Percentiles rank a stretch among this genome's conserved stretches.
Evolutionary conservation across 1,139 yeast genomes (phyloP).

Genomic region (Suhomyces kunorum): DNA sequence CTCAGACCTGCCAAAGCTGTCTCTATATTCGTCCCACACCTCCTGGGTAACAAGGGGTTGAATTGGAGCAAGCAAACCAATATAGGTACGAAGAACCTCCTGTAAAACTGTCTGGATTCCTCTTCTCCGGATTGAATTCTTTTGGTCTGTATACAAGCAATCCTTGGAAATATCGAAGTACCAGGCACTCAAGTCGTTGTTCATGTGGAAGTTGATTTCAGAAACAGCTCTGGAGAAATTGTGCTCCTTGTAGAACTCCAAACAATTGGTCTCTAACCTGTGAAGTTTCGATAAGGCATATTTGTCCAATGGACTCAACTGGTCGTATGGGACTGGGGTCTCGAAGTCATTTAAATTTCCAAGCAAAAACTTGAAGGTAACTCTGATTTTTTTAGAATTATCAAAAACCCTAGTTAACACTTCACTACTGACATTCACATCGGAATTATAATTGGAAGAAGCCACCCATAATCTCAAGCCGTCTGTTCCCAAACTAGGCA

Average conservation of each 20-base stretch:
- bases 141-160: constrained; percentile 69
- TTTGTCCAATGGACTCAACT: constrained; percentile 61
- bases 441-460: constrained; percentile 81
- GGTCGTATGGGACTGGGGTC: constrained; percentile 28
- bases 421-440: constrained; percentile 72
- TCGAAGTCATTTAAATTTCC: constrained; percentile 64
- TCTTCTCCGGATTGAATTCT: constrained; percentile 52
- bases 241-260: constrained; percentile 52
- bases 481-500: constrained; percentile 84
- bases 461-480: constrained; percentile 93
- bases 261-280: constrained; percentile 45
- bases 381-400: constrained; percentile 75
- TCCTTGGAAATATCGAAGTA: constrained; percentile 90
- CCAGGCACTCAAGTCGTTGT: constrained; percentile 72
- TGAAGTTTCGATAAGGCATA: constrained; percentile 59
- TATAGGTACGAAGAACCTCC: constrained; percentile 61
- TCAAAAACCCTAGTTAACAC: constrained; percentile 77
- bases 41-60: constrained; percentile 86
- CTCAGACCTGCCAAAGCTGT: constrained; percentile 28
- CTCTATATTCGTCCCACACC: constrained; percentile 66
- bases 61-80: constrained; percentile 73
- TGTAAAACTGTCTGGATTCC: constrained; percentile 72
- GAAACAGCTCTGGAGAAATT: constrained; percentile 70
- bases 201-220: constrained; percentile 69
- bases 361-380: constrained; percentile 75